A percentile compares a stretch with the other conserved stretches of the same genome.
Conservation (phyloP, 2,329 filamentous ascomycete genomes). For the Dothideomycetes sp. region DNA sequence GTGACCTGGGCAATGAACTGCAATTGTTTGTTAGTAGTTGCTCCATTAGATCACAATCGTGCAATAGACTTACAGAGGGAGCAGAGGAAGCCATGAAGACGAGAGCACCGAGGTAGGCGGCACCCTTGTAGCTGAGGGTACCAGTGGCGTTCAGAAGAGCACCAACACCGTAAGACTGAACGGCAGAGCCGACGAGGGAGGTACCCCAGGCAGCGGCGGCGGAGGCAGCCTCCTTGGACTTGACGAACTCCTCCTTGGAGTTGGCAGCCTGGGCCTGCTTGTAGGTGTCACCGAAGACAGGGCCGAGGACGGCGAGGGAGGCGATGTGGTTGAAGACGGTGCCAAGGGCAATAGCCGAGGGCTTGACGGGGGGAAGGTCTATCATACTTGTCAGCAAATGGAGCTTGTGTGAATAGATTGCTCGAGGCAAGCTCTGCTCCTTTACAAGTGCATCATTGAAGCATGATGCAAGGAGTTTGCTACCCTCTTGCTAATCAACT, state of each 20-base stretch:
- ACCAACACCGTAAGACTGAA: slow-evolving; percentile 40
- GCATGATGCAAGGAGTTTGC: background rate
- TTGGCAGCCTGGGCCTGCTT: slow-evolving; percentile 82
- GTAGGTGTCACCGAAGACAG: slow-evolving; percentile 90
- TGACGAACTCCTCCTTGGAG: slow-evolving; percentile 92
- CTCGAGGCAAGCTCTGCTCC: background rate
- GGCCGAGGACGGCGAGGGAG: slow-evolving; percentile 76
- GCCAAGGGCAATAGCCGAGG: slow-evolving; percentile 92
- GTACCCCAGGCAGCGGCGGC: slow-evolving; percentile 85
- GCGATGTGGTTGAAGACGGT: slow-evolving; percentile 90
- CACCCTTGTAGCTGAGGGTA: slow-evolving; percentile 92
- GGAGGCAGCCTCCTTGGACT: slow-evolving; percentile 81
- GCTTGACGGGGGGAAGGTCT: slow-evolving; percentile 81
- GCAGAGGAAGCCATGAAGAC: slow-evolving; percentile 88
- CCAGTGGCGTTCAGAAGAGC: slow-evolving; percentile 71
- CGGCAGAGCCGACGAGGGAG: slow-evolving; percentile 74
- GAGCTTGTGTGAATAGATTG: slow-evolving; percentile 1
- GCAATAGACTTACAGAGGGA: slow-evolving; percentile 56
- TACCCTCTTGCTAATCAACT: slow-evolving; percentile 17
- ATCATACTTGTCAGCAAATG: slow-evolving; percentile 10
- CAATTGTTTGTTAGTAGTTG: slow-evolving; percentile 13
- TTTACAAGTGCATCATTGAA: slow-evolving; percentile 4
- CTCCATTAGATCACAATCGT: background rate
- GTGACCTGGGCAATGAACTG: slow-evolving; percentile 80
- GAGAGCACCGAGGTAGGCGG: slow-evolving; percentile 80